A percentile compares a stretch with the other conserved stretches of the same genome.
Conservation (phyloP, 352 stramenopile genomes). For the Aphanomyces astaci region DNA sequence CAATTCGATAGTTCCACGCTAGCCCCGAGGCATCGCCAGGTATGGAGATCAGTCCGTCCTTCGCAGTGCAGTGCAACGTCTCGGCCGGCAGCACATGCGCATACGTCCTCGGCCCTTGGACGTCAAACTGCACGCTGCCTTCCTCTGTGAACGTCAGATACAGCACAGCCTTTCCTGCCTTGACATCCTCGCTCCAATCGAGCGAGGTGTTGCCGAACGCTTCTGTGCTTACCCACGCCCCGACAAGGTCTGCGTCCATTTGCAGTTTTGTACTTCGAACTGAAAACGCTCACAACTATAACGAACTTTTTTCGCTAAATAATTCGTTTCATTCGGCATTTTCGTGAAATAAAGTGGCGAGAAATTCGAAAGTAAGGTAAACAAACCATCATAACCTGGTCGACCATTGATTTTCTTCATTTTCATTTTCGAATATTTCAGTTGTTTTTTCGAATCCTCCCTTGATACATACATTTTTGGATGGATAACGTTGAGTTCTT, state of each 20-base stretch:
- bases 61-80: slow-evolving; percentile 31
- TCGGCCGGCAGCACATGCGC: slow-evolving; percentile 40
- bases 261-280: no score
- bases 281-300: no score
- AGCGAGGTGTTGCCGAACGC: slow-evolving; percentile 69
- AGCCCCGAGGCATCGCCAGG: slow-evolving; percentile 46
- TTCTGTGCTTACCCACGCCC: slow-evolving; percentile 55
- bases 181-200: slow-evolving; percentile 67
- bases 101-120: slow-evolving; percentile 40
- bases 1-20: slow-evolving; percentile 54
- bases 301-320: no score
- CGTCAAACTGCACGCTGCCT: slow-evolving; percentile 33
- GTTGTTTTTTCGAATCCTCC: no score
- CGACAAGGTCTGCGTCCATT: slow-evolving; percentile 24
- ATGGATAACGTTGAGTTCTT: no score
- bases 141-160: slow-evolving; percentile 36
- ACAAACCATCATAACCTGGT: no score
- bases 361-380: no score
- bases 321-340: no score
- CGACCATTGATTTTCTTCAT: no score
- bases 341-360: no score
- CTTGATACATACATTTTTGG: no score
- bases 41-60: slow-evolving; percentile 28
- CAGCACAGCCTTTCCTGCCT: slow-evolving; percentile 37
- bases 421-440: no score